Percentiles rank a stretch among this genome's conserved stretches.
Conservation (phyloP, 768 basidiomycete genomes). For the Clathrus columnatus region DNA sequence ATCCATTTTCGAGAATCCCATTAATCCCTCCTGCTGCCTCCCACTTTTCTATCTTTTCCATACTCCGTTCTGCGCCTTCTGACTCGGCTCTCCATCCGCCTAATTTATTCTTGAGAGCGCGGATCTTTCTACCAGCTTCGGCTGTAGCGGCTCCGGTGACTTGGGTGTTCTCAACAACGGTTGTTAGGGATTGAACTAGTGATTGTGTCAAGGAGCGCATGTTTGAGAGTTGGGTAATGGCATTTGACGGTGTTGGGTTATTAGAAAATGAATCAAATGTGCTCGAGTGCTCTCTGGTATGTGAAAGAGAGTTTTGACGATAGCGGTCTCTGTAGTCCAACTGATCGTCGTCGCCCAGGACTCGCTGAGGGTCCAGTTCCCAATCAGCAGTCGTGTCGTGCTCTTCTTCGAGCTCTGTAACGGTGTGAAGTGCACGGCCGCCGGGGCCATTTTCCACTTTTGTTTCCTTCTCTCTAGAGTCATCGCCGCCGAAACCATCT, state of each 20-base stretch:
- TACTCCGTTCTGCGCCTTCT: conserved; percentile 79
- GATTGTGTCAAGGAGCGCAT: conserved; percentile 68
- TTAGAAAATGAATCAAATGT: conserved; percentile 33
- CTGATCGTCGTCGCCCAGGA: conserved; percentile 37
- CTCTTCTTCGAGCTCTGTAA: conserved; percentile 22
- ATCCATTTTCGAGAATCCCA: neutral
- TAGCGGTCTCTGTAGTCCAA: conserved; percentile 33
- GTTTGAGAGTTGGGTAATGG: conserved; percentile 59
- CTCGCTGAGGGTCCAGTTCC: conserved; percentile 48
- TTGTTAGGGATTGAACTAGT: conserved; percentile 63
- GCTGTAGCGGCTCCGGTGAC: conserved; percentile 79
- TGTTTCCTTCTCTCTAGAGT: conserved; percentile 18
- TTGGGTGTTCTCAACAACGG: conserved; percentile 81
- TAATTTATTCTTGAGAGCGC: conserved; percentile 75
- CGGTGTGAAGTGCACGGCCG: conserved; percentile 18
- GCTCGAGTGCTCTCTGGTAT: conserved; percentile 51
- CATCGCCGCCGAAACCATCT: conserved; percentile 35
- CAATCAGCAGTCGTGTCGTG: conserved; percentile 31
- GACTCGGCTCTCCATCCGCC: conserved; percentile 74
- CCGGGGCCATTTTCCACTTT: conserved; percentile 16
- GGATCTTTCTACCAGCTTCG: conserved; percentile 79
- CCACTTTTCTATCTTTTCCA: conserved; percentile 70
- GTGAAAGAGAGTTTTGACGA: conserved; percentile 31
- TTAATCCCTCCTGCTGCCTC: conserved; percentile 33
- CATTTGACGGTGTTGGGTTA: conserved; percentile 46